phyloP scores from a whole-genome alignment of 768 basidiomycete genomes.

The Chalciporus piperatus region DNA sequence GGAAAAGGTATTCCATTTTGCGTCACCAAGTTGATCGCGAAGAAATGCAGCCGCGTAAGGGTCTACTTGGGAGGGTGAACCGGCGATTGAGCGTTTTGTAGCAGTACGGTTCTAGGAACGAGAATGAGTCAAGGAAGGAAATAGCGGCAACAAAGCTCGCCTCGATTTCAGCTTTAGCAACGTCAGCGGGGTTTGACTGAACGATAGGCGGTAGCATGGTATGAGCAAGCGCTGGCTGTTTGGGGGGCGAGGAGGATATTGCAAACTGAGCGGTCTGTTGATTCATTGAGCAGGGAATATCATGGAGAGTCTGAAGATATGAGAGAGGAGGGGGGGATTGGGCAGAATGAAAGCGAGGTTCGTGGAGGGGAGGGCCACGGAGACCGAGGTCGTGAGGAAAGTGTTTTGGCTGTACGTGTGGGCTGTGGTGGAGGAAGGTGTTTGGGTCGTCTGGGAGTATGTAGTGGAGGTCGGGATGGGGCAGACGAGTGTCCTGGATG shows the following conservation, averaged over 20 bases:
- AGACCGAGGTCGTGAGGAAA: slow-evolving; percentile 24
- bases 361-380: slow-evolving; percentile 20
- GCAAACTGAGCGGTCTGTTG: slow-evolving; percentile 14
- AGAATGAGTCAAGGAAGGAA: slow-evolving; percentile 11
- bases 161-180: slow-evolving; percentile 24
- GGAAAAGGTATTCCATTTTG: slow-evolving; percentile 45
- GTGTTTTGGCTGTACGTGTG: slow-evolving; percentile 30
- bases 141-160: slow-evolving; percentile 7
- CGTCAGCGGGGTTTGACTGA: slow-evolving; percentile 32
- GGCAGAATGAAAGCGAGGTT: slow-evolving; percentile 26
- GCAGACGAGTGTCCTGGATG: slow-evolving; percentile 24
- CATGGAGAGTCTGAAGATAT: slow-evolving; percentile 27
- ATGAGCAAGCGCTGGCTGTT: slow-evolving; percentile 24
- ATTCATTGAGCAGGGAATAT: slow-evolving; percentile 21
- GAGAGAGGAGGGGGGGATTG: slow-evolving; percentile 23
- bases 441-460: slow-evolving; percentile 20
- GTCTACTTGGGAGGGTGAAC: slow-evolving; percentile 33
- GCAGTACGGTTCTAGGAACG: slow-evolving; percentile 25
- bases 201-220: slow-evolving; percentile 34
- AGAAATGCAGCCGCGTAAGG: slow-evolving; percentile 45
- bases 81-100: slow-evolving; percentile 23
- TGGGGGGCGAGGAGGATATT: slow-evolving; percentile 22
- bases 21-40: slow-evolving; percentile 41
- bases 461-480: slow-evolving; percentile 29
- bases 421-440: slow-evolving; percentile 17